phyloP scores from a whole-genome alignment of 129 eudicot genomes.

The Chrysanthemum lavandulifolium region DNA sequence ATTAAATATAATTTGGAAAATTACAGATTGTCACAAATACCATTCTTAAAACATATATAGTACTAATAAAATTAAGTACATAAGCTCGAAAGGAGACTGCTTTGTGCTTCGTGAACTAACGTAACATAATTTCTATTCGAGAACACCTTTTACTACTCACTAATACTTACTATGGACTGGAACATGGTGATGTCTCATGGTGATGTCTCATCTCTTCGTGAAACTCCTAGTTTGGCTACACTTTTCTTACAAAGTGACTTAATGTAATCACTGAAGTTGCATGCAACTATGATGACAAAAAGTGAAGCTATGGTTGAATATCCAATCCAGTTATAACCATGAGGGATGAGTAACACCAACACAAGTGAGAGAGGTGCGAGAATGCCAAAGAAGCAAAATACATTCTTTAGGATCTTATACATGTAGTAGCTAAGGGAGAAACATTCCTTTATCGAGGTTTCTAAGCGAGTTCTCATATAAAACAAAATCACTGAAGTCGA shows the following conservation, averaged over 20 bases:
- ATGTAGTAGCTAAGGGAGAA: background rate
- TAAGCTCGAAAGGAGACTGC: no score
- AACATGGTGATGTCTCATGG: no score
- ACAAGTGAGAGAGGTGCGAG: slow-evolving; percentile 16
- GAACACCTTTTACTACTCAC: no score
- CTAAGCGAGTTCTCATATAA: background rate
- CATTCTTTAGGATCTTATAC: slow-evolving; percentile 1
- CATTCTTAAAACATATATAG: no score
- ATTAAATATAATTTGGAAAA: no score
- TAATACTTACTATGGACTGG: no score
- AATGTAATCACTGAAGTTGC: background rate
- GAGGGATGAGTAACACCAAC: slow-evolving; percentile 6
- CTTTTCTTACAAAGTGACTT: background rate
- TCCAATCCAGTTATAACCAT: background rate
- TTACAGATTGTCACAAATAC: no score
- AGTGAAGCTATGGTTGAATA: background rate
- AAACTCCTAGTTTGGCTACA: background rate
- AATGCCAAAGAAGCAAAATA: slow-evolving; percentile 1
- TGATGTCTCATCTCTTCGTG: no score
- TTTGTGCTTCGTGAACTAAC: no score
- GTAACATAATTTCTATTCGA: no score
- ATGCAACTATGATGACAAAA: slow-evolving; percentile 7
- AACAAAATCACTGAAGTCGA: background rate
- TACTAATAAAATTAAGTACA: no score
- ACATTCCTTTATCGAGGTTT: background rate